A percentile compares a stretch with the other conserved stretches of the same genome.
Evolutionary conservation across 176 grass and related monocot genomes (phyloP).

Genomic region (Neostapfia colusana): DNA sequence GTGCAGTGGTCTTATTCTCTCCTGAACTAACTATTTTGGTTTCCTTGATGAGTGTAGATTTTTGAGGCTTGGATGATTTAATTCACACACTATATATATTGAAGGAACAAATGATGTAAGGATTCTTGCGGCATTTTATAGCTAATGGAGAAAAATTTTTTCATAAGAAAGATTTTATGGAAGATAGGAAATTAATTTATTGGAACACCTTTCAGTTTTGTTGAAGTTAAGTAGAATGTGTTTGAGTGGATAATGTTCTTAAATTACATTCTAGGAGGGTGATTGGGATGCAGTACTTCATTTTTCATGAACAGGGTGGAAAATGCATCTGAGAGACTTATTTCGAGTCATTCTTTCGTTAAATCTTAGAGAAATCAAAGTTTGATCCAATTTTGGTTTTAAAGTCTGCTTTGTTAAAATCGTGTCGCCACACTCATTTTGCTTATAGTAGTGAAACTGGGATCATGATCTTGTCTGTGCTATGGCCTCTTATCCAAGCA

Average conservation of each 20-base stretch:
- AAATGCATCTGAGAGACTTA: neutral
- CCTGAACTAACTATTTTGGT: neutral
- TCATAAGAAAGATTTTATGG: neutral
- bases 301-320: neutral
- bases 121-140: neutral
- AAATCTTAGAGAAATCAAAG: neutral
- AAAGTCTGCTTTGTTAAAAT: neutral
- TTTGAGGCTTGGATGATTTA: neutral
- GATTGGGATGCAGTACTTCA: neutral
- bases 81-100: neutral
- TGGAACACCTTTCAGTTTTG: neutral
- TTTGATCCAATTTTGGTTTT: neutral
- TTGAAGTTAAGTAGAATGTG: neutral
- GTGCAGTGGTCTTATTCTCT: neutral
- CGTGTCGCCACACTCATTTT: neutral
- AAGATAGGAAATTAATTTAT: neutral
- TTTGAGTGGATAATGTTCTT: neutral
- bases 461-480: constrained; percentile 1
- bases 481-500: constrained; percentile 12
- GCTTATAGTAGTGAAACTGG: neutral
- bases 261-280: constrained; percentile 14
- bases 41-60: neutral
- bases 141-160: neutral
- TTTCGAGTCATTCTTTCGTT: neutral
- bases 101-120: constrained; percentile 1